Percentiles rank a stretch among this genome's conserved stretches.
Conservation (phyloP, 225 moss, liverwort and hornwort genomes). For the Marchantia polymorpha region DNA sequence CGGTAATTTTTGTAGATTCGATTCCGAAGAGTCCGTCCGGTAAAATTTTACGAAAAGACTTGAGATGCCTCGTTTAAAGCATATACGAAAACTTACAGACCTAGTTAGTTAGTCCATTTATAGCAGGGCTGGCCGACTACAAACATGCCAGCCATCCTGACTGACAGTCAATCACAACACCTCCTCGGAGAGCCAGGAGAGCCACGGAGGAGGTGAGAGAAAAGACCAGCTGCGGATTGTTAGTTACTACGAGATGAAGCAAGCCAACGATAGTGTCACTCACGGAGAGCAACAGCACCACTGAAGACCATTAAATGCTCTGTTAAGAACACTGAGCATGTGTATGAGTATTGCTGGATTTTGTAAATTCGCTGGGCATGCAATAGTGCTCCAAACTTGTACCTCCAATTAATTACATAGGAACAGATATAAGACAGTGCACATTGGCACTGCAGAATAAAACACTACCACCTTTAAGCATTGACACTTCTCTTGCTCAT, state of each 20-base stretch:
- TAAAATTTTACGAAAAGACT: conserved; percentile 77
- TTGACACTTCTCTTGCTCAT: no score
- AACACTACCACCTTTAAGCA: neutral
- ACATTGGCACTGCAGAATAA: conserved; percentile 10
- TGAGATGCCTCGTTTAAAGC: conserved; percentile 35
- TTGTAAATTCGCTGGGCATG: conserved; percentile 22
- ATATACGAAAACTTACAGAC: neutral
- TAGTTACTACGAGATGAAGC: neutral
- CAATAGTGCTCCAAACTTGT: conserved; percentile 14
- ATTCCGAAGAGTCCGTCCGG: conserved; percentile 75
- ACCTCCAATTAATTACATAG: conserved; percentile 3
- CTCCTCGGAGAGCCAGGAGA: neutral
- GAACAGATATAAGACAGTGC: conserved; percentile 2
- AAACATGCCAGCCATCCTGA: neutral
- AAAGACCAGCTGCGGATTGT: conserved; percentile 1
- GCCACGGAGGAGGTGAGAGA: neutral
- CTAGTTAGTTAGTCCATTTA: neutral
- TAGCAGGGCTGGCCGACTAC: neutral
- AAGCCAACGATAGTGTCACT: neutral
- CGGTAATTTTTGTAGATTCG: conserved; percentile 63
- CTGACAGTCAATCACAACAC: neutral
- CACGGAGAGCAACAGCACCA: conserved; percentile 9
- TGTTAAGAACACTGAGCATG: conserved; percentile 3
- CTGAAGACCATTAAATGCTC: neutral
- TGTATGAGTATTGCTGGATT: conserved; percentile 10